A percentile compares a stretch with the other conserved stretches of the same genome.
phyloP scores from a whole-genome alignment of 768 basidiomycete genomes.

The Podaxis mareebaensis region DNA sequence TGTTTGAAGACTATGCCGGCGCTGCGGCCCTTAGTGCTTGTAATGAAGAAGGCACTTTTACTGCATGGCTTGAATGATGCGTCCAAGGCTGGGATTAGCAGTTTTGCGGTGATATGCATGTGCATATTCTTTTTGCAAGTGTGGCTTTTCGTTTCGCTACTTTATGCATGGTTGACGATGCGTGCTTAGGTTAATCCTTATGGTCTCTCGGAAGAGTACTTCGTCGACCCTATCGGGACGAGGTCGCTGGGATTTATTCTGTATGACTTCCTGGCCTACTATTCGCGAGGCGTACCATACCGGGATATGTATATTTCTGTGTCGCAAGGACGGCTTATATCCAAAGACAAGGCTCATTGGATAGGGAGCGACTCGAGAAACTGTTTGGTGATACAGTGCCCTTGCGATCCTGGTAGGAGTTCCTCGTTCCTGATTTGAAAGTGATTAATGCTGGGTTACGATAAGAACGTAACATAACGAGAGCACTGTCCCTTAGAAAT shows the following conservation, averaged over 20 bases:
- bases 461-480: conserved; percentile 37
- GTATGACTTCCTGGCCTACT: conserved; percentile 66
- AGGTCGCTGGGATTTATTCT: conserved; percentile 59
- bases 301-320: conserved; percentile 41
- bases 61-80: conserved; percentile 65
- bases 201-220: conserved; percentile 45
- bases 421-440: neutral
- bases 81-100: conserved; percentile 60
- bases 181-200: conserved; percentile 57
- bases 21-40: conserved; percentile 57
- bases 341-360: conserved; percentile 31
- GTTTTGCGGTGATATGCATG: conserved; percentile 65
- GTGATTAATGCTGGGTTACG: neutral
- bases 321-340: conserved; percentile 30
- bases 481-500: conserved; percentile 28
- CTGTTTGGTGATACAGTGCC: conserved; percentile 37
- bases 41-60: conserved; percentile 61
- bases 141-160: neutral
- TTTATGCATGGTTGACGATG: neutral
- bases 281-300: conserved; percentile 50
- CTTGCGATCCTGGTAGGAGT: conserved; percentile 1
- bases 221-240: conserved; percentile 47
- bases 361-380: conserved; percentile 29
- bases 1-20: conserved; percentile 59
- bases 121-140: conserved; percentile 67